Conservation (phyloP, 2,329 filamentous ascomycete species). For the Ceratocystis smalleyi region DNA sequence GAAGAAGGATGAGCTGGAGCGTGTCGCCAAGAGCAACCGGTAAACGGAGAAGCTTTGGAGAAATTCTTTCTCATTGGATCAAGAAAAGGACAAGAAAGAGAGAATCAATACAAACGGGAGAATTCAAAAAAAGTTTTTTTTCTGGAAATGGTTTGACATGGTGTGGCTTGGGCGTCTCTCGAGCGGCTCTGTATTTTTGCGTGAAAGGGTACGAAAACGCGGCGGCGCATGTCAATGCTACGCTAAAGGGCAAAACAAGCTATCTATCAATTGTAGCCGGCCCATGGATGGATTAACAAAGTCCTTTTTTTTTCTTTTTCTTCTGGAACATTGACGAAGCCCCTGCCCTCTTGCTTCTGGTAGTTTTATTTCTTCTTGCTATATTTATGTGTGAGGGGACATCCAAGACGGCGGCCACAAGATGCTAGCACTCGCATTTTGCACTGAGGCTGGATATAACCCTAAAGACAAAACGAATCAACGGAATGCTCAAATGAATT, state of each 20-base stretch:
- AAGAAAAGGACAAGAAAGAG: slow-evolving; percentile 17
- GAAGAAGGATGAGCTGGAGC: slow-evolving; percentile 99
- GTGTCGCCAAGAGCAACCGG: slow-evolving; percentile 99
- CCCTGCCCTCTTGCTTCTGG: not conserved
- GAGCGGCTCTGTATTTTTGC: slow-evolving; percentile 32
- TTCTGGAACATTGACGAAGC: not conserved
- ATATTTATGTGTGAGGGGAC: too few species aligned
- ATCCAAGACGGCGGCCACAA: not conserved
- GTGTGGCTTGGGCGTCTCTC: slow-evolving; percentile 32
- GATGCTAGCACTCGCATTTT: not conserved
- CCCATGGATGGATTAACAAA: slow-evolving; percentile 16
- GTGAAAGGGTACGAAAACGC: slow-evolving; percentile 32
- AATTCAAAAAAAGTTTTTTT: slow-evolving; percentile 17
- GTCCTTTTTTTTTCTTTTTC: slow-evolving; percentile 15
- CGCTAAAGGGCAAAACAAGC: slow-evolving; percentile 28
- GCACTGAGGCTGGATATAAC: too few species aligned
- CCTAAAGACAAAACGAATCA: too few species aligned
- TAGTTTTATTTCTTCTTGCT: not conserved
- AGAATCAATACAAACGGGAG: slow-evolving; percentile 19
- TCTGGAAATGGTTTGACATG: slow-evolving; percentile 26
- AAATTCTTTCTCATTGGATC: slow-evolving; percentile 25
- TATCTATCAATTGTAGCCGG: slow-evolving; percentile 26
- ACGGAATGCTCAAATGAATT: too few species aligned
- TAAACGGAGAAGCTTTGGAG: slow-evolving; percentile 43
- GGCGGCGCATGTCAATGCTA: slow-evolving; percentile 30